Base-by-base conservation (phyloP, 179 eudicot genomes). In the Sideroxylon spinosum region DNA sequence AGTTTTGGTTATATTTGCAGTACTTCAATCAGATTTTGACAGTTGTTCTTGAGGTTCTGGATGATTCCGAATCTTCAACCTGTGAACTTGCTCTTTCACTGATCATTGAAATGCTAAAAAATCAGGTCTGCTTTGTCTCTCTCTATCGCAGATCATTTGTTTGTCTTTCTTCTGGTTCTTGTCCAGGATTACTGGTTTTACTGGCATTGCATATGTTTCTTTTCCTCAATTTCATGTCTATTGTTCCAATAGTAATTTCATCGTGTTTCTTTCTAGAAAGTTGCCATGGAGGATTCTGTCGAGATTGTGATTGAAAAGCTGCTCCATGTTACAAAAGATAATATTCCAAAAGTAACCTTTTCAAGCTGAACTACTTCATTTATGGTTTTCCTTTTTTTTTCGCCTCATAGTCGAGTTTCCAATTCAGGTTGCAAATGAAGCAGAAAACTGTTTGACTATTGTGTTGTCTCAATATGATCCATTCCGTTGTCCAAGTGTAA, bases 11-110 rank as follows among this genome's bases (percentile, higher is more conserved):
- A 78, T 79, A 73, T 79, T 78, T 88, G 85, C 97, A 93, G 99
- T 95, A 92, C 81, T 95, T 93, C 89, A 93, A 95, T 84, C 99
- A 95, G 86, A 90, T 95, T 65, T 86, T 95, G 86, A 95, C 91
- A 7, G 86, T 84, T 68, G 91, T 91, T 62, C 97, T 93, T 75
- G 98, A 95, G 84, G 88, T 87, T 44, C 83, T 95, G 82, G 98
- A 91, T 82, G 91, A 88, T 82, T 82, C 92, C 22, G 97, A 93
- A 76, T 82, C 96, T 67, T 87, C 94, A 67, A 83, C 86, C 75
- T 81, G 88, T 57, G 98, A 95, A 77, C 89, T 88, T 76, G 86
- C 91, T 71, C 86, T 92, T 50, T 84, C 84, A 2, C 85, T 95
- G 83, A 89, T 92, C 78, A 85, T 83, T 82, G 98, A 95, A 85